Percentiles rank a stretch among this genome's conserved stretches.
These are phyloP conservation scores for Wickerhamiella infanticola DNA, from an alignment of 1,139 yeast genomes.

Conservation along the genomic window DNA sequence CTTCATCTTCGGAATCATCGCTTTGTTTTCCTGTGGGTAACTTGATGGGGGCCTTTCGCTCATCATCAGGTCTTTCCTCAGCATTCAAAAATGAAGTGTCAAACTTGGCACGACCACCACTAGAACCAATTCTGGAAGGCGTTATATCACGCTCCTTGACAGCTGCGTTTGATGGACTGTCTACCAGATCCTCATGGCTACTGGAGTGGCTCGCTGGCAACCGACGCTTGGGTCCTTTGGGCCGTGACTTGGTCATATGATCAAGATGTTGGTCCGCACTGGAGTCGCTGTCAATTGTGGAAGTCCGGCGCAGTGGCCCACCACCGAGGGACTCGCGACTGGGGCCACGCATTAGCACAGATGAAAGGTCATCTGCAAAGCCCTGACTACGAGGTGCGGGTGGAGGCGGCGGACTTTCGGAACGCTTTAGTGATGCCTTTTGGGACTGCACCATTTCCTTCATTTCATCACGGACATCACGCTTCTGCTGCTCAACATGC, in stretches of 20 bases:
- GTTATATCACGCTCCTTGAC: not conserved
- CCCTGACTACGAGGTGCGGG: not conserved
- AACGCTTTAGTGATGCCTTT: not conserved
- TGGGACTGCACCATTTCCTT: not conserved
- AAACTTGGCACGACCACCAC: not conserved
- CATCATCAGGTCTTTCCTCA: not conserved
- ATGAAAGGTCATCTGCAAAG: not conserved
- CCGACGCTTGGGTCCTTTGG: constrained; percentile 64
- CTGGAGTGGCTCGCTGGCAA: constrained; percentile 30
- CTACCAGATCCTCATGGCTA: not conserved
- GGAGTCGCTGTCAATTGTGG: not conserved
- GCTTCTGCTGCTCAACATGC: not conserved
- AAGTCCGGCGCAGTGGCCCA: not conserved
- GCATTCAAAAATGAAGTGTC: not conserved
- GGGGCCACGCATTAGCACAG: not conserved
- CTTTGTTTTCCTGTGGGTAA: not conserved
- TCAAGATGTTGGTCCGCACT: constrained; percentile 20
- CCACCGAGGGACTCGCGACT: not conserved
- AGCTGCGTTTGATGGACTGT: not conserved
- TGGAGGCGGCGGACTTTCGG: not conserved
- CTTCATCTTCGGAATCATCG: not conserved
- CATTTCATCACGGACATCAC: not conserved
- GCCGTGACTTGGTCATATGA: constrained; percentile 47
- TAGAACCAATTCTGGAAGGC: not conserved
- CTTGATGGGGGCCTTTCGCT: not conserved